These are phyloP conservation scores for Aotearoamyces nothofagi DNA, from an alignment of 2,329 filamentous ascomycete genomes.

Conservation along the genomic window DNA sequence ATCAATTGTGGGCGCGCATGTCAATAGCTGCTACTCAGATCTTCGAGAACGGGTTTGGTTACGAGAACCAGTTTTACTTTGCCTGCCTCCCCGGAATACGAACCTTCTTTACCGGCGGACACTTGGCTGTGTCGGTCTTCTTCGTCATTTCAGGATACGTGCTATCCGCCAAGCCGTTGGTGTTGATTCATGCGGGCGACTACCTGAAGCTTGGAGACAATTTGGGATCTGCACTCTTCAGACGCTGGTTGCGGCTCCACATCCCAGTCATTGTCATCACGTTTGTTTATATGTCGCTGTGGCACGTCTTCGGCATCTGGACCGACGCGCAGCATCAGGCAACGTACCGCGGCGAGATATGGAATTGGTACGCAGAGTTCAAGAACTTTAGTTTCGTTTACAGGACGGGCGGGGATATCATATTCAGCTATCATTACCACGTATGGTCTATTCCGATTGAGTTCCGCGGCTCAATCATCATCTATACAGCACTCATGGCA, in stretches of 20 bases:
- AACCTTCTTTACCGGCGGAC: constrained; percentile 42
- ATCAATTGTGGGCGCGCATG: constrained; percentile 19
- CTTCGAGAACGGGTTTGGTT: constrained; percentile 16
- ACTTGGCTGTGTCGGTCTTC: constrained; percentile 39
- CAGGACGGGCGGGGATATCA: constrained; percentile 38
- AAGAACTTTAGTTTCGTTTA: constrained; percentile 59
- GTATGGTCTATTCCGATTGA: constrained; percentile 50
- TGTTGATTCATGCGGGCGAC: constrained; percentile 20
- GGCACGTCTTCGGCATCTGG: constrained; percentile 15
- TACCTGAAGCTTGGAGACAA: constrained; percentile 16
- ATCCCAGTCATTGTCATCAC: constrained; percentile 28
- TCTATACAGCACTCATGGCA: constrained; percentile 41
- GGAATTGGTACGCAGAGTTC: constrained; percentile 28
- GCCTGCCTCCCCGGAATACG: constrained; percentile 42
- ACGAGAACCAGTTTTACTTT: constrained; percentile 20
- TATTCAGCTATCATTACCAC: constrained; percentile 42
- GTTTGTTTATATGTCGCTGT: too few species aligned
- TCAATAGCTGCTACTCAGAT: constrained; percentile 7
- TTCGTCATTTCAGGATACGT: constrained; percentile 35
- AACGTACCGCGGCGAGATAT: constrained; percentile 12
- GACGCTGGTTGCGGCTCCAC: constrained; percentile 29
- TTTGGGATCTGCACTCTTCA: constrained; percentile 29
- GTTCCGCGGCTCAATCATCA: constrained; percentile 45
- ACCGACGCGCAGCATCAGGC: constrained; percentile 8
- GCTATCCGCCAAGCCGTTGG: constrained; percentile 27